Conservation (phyloP, 352 stramenopile species). For the Phytophthora syringae region DNA sequence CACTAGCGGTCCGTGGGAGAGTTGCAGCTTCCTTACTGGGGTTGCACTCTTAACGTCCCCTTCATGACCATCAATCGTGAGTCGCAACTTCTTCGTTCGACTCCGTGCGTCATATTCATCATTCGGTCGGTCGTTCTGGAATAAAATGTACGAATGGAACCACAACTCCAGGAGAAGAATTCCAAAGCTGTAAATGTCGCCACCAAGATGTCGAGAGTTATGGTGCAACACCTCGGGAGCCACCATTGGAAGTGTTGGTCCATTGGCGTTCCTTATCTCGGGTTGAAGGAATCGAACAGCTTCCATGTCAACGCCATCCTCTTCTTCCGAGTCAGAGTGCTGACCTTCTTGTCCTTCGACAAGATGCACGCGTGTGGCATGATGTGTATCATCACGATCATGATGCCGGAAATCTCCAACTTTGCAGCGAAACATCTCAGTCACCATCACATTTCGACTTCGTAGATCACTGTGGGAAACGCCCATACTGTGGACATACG, state of each 20-base stretch:
- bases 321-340: constrained; percentile 32
- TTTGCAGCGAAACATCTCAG: constrained; percentile 60
- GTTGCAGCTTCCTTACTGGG: constrained; percentile 7
- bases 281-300: constrained; percentile 46
- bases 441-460: constrained; percentile 75
- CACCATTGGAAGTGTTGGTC: constrained; percentile 46
- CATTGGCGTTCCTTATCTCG: constrained; percentile 14
- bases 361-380: constrained; percentile 27
- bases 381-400: constrained; percentile 32
- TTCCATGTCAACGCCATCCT: constrained; percentile 39
- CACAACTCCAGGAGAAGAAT: constrained; percentile 66
- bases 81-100: constrained; percentile 22
- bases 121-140: constrained; percentile 34
- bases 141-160: constrained; percentile 54
- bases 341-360: constrained; percentile 13
- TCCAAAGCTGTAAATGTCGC: constrained; percentile 67
- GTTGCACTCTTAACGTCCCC: constrained; percentile 14
- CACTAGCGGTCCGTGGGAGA: constrained; percentile 32
- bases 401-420: constrained; percentile 62
- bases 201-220: constrained; percentile 38
- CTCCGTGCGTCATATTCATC: constrained; percentile 18
- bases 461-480: constrained; percentile 70
- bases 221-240: constrained; percentile 55
- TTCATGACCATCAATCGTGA: constrained; percentile 24
- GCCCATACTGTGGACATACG: constrained; percentile 56